phyloP scores from a whole-genome alignment of 129 eudicot genomes.

The Flaveria brownii region DNA sequence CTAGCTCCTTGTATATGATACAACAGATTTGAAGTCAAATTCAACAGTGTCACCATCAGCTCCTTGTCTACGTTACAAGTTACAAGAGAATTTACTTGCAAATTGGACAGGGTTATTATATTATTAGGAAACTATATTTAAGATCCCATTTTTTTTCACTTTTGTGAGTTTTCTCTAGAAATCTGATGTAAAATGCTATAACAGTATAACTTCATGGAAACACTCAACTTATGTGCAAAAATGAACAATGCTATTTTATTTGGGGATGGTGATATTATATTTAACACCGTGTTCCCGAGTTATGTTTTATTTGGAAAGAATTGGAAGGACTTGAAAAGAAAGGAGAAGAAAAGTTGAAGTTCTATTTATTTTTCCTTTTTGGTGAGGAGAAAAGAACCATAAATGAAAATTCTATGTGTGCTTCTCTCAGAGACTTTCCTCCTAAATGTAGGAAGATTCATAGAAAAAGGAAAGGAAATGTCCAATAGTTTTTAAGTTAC shows the following conservation, averaged over 20 bases:
- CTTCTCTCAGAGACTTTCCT: background rate
- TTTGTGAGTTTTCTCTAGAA: constrained; percentile 15
- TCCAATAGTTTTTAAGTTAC: background rate
- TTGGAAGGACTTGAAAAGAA: background rate
- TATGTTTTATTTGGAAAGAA: background rate
- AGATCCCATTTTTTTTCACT: constrained; percentile 1
- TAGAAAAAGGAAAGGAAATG: background rate
- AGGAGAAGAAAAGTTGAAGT: background rate
- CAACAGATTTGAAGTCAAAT: background rate
- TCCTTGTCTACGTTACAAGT: background rate
- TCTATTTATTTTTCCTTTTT: background rate
- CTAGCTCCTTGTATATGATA: background rate
- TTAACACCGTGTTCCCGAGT: constrained; percentile 1
- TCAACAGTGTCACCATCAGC: background rate
- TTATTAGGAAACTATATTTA: constrained; percentile 9
- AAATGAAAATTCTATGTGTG: background rate
- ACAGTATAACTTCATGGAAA: background rate
- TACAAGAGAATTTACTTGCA: background rate
- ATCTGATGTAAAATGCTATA: background rate
- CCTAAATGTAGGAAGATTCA: background rate
- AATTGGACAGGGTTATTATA: background rate
- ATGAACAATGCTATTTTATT: constrained; percentile 16
- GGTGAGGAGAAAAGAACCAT: background rate
- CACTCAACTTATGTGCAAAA: constrained; percentile 15
- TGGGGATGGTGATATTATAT: constrained; percentile 7